A percentile compares a stretch with the other conserved stretches of the same genome.
Conservation (phyloP, 495 filamentous ascomycete genomes). For the Lasiosphaeria ovina region DNA sequence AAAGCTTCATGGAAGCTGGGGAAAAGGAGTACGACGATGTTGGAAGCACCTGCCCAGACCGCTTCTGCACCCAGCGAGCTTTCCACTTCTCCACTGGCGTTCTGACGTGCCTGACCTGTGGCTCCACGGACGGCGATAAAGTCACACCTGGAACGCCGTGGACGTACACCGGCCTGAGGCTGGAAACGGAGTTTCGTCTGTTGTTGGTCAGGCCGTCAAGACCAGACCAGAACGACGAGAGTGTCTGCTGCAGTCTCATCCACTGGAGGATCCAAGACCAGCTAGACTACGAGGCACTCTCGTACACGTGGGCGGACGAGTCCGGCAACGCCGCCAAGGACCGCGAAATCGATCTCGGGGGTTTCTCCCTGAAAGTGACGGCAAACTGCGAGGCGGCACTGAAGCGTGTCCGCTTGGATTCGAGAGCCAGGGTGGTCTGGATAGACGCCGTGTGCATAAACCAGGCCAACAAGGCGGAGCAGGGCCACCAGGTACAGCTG, state of each 20-base stretch:
- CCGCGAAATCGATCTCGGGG: conserved; percentile 7
- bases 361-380: conserved; percentile 6
- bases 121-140: background rate
- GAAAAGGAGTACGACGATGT: background rate
- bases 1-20: background rate
- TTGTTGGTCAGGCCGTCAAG: background rate
- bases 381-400: conserved; percentile 12
- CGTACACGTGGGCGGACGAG: conserved; percentile 16
- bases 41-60: background rate
- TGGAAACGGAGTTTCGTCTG: background rate
- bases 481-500: conserved; percentile 23
- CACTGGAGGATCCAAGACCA: background rate
- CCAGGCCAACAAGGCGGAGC: conserved; percentile 26
- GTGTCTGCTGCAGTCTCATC: background rate
- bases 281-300: conserved; percentile 14
- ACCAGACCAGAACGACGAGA: background rate
- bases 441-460: conserved; percentile 36
- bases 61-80: background rate
- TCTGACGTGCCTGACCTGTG: background rate
- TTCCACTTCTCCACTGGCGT: background rate
- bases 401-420: background rate
- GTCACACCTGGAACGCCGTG: background rate
- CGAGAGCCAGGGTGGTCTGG: conserved; percentile 20
- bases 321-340: background rate
- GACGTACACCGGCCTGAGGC: background rate